Evolutionary conservation across 2,329 filamentous ascomycete genomes (phyloP).

Genomic region (Echinosphaeria canescens): DNA sequence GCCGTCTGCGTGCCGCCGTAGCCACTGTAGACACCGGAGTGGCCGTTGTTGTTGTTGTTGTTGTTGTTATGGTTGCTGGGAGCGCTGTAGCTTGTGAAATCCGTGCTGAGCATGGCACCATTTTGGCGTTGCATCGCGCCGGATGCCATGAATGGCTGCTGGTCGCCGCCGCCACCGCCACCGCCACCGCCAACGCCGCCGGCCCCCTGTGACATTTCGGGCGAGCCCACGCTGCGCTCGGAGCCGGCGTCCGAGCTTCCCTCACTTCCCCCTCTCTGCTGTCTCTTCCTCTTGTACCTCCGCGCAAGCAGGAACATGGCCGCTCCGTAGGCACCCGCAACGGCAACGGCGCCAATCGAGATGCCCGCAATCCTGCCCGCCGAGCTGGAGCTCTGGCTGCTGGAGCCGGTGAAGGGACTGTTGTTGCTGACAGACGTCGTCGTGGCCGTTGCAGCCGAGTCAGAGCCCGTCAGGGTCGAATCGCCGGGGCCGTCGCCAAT

Average conservation of each 20-base stretch:
- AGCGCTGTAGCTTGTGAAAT: constrained; percentile 31
- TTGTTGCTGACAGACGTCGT: constrained; percentile 8
- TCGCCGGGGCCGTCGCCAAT: constrained; percentile 16
- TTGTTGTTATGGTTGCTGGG: no score
- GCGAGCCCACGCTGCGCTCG: constrained; percentile 23
- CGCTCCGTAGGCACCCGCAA: constrained; percentile 73
- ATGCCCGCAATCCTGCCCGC: constrained; percentile 45
- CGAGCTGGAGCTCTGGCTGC: constrained; percentile 33
- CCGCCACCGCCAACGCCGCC: no score
- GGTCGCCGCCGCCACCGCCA: no score
- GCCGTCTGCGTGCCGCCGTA: constrained; percentile 9
- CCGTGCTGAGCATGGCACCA: constrained; percentile 38
- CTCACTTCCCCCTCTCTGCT: no score
- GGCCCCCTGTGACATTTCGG: constrained; percentile 50
- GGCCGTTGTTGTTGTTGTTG: no score
- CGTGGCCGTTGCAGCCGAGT: constrained; percentile 11
- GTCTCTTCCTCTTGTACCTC: constrained; percentile 72
- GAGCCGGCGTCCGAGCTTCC: constrained; percentile 66
- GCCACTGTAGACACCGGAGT: constrained; percentile 6
- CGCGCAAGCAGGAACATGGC: constrained; percentile 90
- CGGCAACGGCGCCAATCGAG: constrained; percentile 53
- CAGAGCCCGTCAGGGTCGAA: constrained; percentile 13
- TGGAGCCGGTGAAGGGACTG: constrained; percentile 12
- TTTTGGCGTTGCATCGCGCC: no score
- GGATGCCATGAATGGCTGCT: no score